Conservation (phyloP, 139 green algal species). For the Chlorella sp. region DNA sequence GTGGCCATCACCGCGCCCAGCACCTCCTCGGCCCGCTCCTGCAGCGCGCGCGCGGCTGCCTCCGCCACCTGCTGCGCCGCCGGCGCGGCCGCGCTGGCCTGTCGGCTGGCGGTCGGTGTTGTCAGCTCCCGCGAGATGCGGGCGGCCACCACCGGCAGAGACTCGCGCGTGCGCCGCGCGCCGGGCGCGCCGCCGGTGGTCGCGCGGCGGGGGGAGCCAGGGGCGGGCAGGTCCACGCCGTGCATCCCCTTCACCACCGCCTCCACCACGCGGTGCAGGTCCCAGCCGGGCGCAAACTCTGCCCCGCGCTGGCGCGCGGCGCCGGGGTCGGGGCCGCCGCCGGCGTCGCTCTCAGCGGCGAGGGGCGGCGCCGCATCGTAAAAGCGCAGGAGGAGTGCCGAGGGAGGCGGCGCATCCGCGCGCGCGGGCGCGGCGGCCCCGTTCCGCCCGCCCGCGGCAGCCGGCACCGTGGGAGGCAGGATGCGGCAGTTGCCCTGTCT, state of each 20-base stretch:
- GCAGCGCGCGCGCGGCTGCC: not conserved
- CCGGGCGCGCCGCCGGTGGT: not conserved
- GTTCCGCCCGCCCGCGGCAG: not conserved
- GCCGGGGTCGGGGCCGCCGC: not conserved
- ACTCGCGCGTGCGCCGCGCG: not conserved
- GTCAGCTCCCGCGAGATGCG: not conserved
- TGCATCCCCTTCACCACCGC: constrained; percentile 8
- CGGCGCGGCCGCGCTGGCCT: not conserved
- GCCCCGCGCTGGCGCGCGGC: not conserved
- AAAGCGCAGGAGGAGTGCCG: not conserved
- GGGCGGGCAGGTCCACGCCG: not conserved
- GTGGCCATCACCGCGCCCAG: not conserved
- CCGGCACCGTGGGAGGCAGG: not conserved
- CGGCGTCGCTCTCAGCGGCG: not conserved
- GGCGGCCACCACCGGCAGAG: not conserved
- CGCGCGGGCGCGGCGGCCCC: not conserved
- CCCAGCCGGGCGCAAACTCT: not conserved
- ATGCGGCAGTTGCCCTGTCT: not conserved
- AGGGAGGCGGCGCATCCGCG: not conserved
- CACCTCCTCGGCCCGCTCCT: not conserved
- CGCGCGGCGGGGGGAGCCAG: not conserved
- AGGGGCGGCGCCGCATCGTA: not conserved
- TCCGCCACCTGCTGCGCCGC: not conserved
- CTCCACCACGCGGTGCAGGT: not conserved
- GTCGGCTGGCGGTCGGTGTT: not conserved